These are phyloP conservation scores for Durotheca rogersii DNA, from an alignment of 495 filamentous ascomycete genomes.

Conservation along the genomic window DNA sequence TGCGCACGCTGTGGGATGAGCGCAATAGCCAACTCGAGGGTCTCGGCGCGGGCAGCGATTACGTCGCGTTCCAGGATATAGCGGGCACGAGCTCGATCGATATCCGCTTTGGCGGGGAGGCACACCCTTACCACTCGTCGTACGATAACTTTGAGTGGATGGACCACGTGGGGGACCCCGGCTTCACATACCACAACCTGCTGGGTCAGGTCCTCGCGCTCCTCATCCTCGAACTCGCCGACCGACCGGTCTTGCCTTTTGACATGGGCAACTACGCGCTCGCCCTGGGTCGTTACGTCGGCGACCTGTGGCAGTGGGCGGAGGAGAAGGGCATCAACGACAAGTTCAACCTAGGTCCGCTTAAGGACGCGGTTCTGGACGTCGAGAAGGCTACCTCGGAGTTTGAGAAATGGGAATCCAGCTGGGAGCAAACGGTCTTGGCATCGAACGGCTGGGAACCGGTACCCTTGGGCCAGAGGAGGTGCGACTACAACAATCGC, in stretches of 20 bases:
- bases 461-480: constrained; percentile 59
- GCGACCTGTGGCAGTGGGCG: constrained; percentile 65
- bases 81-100: constrained; percentile 91
- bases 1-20: constrained; percentile 76
- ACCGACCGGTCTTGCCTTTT: constrained; percentile 78
- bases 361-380: constrained; percentile 60
- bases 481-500: constrained; percentile 66
- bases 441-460: constrained; percentile 69
- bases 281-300: constrained; percentile 60
- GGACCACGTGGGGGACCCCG: constrained; percentile 72
- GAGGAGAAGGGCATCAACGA: constrained; percentile 53
- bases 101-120: constrained; percentile 70
- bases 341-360: constrained; percentile 56
- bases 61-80: constrained; percentile 88
- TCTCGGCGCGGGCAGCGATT: constrained; percentile 82
- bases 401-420: constrained; percentile 72
- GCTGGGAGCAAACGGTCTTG: constrained; percentile 68
- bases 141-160: constrained; percentile 92
- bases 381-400: constrained; percentile 58
- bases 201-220: constrained; percentile 79
- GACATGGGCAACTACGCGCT: constrained; percentile 67
- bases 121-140: constrained; percentile 79
- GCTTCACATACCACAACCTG: constrained; percentile 76
- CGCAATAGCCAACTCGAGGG: constrained; percentile 62
- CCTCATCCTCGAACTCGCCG: constrained; percentile 80